Evolutionary conservation across 805 yeast species (phyloP), one percentile per base, ranked within the genome.

Genomic region (Metschnikowia matae): DNA sequence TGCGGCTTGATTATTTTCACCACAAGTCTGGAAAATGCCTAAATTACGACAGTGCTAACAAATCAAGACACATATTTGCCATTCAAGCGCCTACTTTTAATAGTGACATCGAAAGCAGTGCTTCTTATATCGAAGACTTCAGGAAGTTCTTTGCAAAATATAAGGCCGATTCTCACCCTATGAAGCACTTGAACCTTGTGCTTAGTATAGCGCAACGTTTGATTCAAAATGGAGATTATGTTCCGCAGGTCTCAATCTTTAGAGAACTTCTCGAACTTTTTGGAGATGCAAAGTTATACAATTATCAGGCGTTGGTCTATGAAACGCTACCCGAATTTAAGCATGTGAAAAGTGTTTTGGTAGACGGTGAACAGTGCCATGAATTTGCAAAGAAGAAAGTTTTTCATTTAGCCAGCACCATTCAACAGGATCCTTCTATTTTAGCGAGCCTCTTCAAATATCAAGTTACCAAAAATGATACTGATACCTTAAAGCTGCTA

Each of bases 21-120:
- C 55, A 55, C 57, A 68, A 67, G 44, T 66, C 74, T 6, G 67
- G 68, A 0, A 65, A 68, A 31, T 64, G 61, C 53, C 60, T 69
- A 35, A 70, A 66, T 48, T 68, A 69, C 49, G 66, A 63, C 6
- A 58, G 63, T 34, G 58, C 69, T 1, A 75, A 71, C 42, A 58
- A 63, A 1, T 46, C 56, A 5, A 55, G 53, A n/a, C 52, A 51
- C 35, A 52, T 66, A 2, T 63, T 56, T 40, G 55, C 52, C 13
- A 21, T 39, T 4, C 53, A 46, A 20, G 52, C 54, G n/a, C 53
- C 61, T 1, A 40, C 32, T 10, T 64, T 62, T 40, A 20, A 32
- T 18, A 50, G 54, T n/a, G 54, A 54, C 6, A 23, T 36, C 1
- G 46, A 56, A 11, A 53, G 57, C 42, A 59, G 62, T 40, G 43